These are phyloP conservation scores for Gossypium herbaceum DNA, from an alignment of 345 rosid species.

Conservation along the genomic window DNA sequence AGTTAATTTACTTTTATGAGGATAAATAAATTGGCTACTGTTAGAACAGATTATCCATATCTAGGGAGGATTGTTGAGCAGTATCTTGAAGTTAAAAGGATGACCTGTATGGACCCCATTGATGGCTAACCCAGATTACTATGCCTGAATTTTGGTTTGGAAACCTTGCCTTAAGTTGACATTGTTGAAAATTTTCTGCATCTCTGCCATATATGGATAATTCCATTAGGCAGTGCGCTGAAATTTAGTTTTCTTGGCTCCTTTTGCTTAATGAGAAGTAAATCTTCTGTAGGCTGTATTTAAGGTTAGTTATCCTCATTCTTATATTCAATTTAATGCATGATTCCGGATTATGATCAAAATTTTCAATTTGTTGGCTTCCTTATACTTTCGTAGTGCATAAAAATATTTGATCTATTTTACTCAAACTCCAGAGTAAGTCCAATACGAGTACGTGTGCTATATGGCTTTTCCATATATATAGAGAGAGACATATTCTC, in stretches of 20 bases:
- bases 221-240: background rate
- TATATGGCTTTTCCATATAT: background rate
- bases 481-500: background rate
- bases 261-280: background rate
- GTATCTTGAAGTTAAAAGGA: background rate
- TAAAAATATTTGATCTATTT: background rate
- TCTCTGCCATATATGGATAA: background rate
- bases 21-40: background rate
- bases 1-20: no score
- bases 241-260: background rate
- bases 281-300: background rate
- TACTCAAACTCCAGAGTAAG: background rate
- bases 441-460: background rate
- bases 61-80: background rate
- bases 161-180: constrained; percentile 15
- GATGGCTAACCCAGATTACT: constrained; percentile 14
- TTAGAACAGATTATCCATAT: background rate
- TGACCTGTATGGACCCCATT: background rate
- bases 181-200: no score
- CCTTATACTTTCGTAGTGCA: background rate
- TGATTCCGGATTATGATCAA: background rate
- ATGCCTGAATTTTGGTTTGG: constrained; percentile 10
- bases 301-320: background rate
- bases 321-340: background rate
- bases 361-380: background rate